Conservation (phyloP, 2,329 filamentous ascomycete species). For the Colletotrichum ledebouriae region DNA sequence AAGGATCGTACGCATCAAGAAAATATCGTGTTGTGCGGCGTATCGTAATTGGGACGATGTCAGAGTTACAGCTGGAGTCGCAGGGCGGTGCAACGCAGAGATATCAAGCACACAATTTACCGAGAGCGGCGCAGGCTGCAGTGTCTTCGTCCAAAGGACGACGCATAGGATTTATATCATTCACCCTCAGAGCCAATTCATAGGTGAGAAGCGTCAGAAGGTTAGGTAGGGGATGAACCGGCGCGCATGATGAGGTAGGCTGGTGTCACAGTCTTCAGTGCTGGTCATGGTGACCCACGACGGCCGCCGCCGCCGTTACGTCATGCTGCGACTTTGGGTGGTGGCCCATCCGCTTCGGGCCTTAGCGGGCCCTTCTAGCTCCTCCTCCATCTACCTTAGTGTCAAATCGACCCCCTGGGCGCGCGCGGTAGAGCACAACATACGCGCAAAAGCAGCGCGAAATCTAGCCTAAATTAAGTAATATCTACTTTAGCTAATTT, state of each 20-base stretch:
- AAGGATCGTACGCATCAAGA: conserved; percentile 10
- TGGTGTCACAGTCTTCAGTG: conserved; percentile 19
- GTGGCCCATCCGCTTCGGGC: conserved; percentile 29
- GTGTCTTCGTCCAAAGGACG: background rate
- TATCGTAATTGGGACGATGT: conserved; percentile 15
- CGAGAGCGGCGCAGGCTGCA: conserved; percentile 8
- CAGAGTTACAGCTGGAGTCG: background rate
- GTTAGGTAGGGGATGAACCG: background rate
- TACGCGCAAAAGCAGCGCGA: too few relatives aligned
- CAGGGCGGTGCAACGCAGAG: conserved; percentile 3
- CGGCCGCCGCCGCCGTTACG: conserved; percentile 31
- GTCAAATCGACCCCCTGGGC: too few relatives aligned
- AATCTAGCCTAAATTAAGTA: too few relatives aligned
- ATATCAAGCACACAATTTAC: background rate
- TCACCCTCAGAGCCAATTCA: conserved; percentile 1
- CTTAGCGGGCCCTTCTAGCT: conserved; percentile 17
- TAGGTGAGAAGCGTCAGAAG: background rate
- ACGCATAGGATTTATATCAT: conserved; percentile 26
- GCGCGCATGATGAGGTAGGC: conserved; percentile 29
- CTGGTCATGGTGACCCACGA: conserved; percentile 38
- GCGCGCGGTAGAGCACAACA: too few relatives aligned
- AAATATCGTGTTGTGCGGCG: conserved; percentile 11
- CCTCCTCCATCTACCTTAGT: background rate
- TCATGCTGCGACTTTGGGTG: conserved; percentile 34
- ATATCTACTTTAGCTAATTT: too few relatives aligned